phyloP scores from a whole-genome alignment of 805 yeast species.

The Candida coquimbonensis region DNA sequence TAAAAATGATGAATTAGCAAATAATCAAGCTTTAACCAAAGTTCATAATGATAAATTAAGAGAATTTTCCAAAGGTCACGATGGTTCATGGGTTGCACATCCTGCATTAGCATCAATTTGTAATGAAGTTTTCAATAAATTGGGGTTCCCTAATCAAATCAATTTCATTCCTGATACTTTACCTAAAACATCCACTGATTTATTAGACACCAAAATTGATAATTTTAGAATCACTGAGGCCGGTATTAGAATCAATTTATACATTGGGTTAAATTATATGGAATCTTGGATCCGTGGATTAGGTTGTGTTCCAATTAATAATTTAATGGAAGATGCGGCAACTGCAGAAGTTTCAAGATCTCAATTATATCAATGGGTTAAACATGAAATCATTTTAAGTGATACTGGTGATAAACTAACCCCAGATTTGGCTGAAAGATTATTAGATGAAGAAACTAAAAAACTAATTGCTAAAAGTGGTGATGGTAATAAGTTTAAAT shows the following conservation, averaged over 20 bases:
- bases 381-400: conserved; percentile 51
- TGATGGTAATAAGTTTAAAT: conserved; percentile 52
- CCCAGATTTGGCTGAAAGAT: conserved; percentile 46
- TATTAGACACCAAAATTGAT: conserved; percentile 58
- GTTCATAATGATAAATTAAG: conserved; percentile 70
- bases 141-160: conserved; percentile 81
- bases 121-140: conserved; percentile 61
- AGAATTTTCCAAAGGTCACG: conserved; percentile 74
- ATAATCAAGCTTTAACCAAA: conserved; percentile 59
- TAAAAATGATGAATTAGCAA: conserved; percentile 59
- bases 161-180: conserved; percentile 36
- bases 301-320: conserved; percentile 83
- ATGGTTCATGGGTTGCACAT: conserved; percentile 87
- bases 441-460: conserved; percentile 57
- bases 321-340: conserved; percentile 86
- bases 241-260: conserved; percentile 66
- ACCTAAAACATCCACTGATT: conserved; percentile 46
- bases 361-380: conserved; percentile 79
- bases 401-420: conserved; percentile 56
- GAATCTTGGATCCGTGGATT: conserved; percentile 83
- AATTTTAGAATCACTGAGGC: conserved; percentile 57
- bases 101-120: conserved; percentile 77
- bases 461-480: conserved; percentile 40
- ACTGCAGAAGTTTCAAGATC: conserved; percentile 84
- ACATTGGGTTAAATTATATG: conserved; percentile 72